These are phyloP conservation scores for Oryza officinalis DNA, from an alignment of 176 grass and related monocot species.

Conservation along the genomic window DNA sequence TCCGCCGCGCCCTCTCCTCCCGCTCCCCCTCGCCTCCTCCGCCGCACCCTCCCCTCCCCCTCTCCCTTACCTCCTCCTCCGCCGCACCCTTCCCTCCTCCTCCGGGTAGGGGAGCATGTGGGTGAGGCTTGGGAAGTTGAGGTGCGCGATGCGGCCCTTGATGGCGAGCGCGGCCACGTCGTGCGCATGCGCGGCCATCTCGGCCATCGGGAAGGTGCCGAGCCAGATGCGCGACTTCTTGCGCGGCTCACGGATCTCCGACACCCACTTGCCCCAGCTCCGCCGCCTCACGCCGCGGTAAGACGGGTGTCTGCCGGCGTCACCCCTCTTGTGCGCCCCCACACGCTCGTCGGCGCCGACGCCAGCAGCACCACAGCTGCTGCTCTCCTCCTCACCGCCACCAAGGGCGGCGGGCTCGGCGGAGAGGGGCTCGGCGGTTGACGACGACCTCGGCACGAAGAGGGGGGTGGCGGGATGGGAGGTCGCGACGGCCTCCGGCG, in stretches of 20 bases:
- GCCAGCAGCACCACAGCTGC: neutral
- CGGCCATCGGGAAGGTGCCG: slow-evolving; percentile 60
- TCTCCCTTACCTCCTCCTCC: no score
- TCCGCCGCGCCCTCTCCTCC: no score
- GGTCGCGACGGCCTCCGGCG: no score
- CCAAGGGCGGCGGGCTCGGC: neutral
- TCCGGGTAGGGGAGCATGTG: slow-evolving; percentile 42
- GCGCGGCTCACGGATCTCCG: slow-evolving; percentile 67
- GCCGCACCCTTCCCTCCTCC: no score
- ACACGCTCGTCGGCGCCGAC: neutral
- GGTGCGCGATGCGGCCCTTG: slow-evolving; percentile 60
- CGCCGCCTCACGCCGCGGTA: slow-evolving; percentile 65
- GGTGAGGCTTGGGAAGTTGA: slow-evolving; percentile 63
- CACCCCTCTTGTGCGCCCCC: slow-evolving; percentile 5
- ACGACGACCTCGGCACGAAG: no score
- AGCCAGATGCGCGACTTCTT: slow-evolving; percentile 84
- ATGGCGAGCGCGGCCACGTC: slow-evolving; percentile 62
- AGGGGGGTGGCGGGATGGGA: no score
- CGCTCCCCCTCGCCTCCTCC: no score
- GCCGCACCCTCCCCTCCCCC: no score
- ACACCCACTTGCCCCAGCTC: slow-evolving; percentile 73
- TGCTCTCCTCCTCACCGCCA: slow-evolving; percentile 22
- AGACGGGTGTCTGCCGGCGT: slow-evolving; percentile 48
- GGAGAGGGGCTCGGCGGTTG: no score
- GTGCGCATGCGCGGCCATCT: slow-evolving; percentile 73